Conservation (phyloP, 805 yeast species). For the Candida koratica region DNA sequence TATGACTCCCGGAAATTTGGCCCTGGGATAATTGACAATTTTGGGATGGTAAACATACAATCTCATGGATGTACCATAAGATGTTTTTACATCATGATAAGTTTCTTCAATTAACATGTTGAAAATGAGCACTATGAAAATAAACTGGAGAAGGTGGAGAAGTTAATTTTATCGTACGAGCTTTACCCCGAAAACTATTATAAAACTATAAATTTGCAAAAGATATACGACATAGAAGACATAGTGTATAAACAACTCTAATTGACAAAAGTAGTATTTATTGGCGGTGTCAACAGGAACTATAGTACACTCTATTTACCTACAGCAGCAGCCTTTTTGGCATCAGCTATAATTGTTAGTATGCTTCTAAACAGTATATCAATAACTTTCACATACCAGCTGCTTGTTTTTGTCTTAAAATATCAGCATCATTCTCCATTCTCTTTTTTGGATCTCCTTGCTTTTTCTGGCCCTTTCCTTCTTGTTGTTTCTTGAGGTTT, state of each 20-base stretch:
- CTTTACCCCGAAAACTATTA: too few species aligned
- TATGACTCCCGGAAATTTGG: constrained; percentile 76
- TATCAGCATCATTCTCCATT: constrained; percentile 86
- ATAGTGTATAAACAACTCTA: too few species aligned
- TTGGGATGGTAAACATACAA: constrained; percentile 64
- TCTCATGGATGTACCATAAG: constrained; percentile 64
- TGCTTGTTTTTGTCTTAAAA: constrained; percentile 83
- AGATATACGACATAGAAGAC: too few species aligned
- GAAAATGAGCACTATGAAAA: not conserved
- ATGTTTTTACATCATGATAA: constrained; percentile 60
- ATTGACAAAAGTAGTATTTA: too few species aligned
- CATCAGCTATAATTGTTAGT: constrained; percentile 43
- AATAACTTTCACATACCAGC: constrained; percentile 50
- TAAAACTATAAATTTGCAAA: too few species aligned
- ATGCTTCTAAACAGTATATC: not conserved
- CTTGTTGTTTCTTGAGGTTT: constrained; percentile 75
- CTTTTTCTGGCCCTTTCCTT: constrained; percentile 54
- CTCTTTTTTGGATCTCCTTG: constrained; percentile 84
- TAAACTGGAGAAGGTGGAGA: too few species aligned
- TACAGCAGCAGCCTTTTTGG: constrained; percentile 37
- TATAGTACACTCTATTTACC: too few species aligned
- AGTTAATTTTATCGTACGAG: too few species aligned
- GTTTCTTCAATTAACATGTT: constrained; percentile 71
- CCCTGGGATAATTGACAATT: constrained; percentile 69
- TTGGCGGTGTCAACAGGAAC: too few species aligned